Percentiles rank a stretch among this genome's conserved stretches.
Evolutionary conservation across 116 monocot genomes (phyloP).

Genomic region (Posidonia oceanica): DNA sequence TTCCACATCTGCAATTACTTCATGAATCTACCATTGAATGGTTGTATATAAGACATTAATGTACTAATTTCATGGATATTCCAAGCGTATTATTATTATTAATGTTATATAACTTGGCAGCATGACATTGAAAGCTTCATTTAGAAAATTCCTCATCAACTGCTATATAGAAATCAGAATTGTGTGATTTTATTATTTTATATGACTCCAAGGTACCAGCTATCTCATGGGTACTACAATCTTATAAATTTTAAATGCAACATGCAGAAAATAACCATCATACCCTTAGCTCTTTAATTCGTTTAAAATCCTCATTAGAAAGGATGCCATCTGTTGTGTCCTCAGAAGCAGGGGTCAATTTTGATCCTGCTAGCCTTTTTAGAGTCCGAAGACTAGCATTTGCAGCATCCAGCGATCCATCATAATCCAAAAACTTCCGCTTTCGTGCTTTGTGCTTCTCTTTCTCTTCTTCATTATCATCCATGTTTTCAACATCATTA

Average conservation of each 20-base stretch:
- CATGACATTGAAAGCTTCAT: too few species aligned
- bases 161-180: too few species aligned
- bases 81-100: too few species aligned
- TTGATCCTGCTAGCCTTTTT: conserved; percentile 54
- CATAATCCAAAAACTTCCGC: conserved; percentile 14
- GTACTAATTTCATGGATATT: too few species aligned
- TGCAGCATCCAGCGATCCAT: conserved; percentile 35
- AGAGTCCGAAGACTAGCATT: conserved; percentile 69
- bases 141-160: too few species aligned
- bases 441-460: conserved; percentile 5
- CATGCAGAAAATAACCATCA: background rate
- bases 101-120: too few species aligned
- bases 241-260: too few species aligned
- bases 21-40: too few species aligned
- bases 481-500: background rate
- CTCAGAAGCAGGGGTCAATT: conserved; percentile 11
- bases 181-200: too few species aligned
- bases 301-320: conserved; percentile 89
- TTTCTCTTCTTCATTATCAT: conserved; percentile 4
- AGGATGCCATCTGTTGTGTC: conserved; percentile 45
- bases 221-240: too few species aligned
- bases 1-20: too few species aligned
- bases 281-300: conserved; percentile 85
- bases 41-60: background rate
- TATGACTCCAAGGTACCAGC: too few species aligned